Percentiles rank a stretch among this genome's conserved stretches.
phyloP scores from a whole-genome alignment of 2,329 filamentous ascomycete genomes.

The Diaporthe australafricana region DNA sequence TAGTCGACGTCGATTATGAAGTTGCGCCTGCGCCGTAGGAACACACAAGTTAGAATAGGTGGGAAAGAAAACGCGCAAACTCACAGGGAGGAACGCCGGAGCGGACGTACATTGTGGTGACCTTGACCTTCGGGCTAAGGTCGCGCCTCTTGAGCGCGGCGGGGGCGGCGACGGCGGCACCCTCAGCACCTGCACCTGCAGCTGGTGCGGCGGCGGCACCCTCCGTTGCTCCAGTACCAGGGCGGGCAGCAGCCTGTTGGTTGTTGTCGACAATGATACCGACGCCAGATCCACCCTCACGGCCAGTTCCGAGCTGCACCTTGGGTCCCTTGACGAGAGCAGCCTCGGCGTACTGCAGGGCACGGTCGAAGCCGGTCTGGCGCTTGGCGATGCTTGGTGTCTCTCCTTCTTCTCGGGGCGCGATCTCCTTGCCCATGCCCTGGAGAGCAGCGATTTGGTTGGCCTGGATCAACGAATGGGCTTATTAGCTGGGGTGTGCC shows the following conservation, averaged over 20 bases:
- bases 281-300: constrained; percentile 52
- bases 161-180: neutral
- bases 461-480: constrained; percentile 43
- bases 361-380: constrained; percentile 59
- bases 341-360: constrained; percentile 58
- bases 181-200: neutral
- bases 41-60: neutral
- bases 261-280: constrained; percentile 50
- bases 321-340: constrained; percentile 59
- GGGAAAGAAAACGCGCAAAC: constrained; percentile 40
- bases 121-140: constrained; percentile 53
- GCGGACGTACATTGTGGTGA: constrained; percentile 60
- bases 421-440: constrained; percentile 62
- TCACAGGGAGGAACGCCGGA: constrained; percentile 56
- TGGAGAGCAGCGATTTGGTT: constrained; percentile 57
- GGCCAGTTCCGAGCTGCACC: constrained; percentile 59
- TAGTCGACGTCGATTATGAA: constrained; percentile 23
- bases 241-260: constrained; percentile 38
- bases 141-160: constrained; percentile 39
- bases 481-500: constrained; percentile 28
- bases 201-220: constrained; percentile 14
- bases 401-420: constrained; percentile 49
- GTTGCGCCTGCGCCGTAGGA: constrained; percentile 14
- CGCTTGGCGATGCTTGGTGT: constrained; percentile 52
- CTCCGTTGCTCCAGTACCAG: constrained; percentile 31